phyloP scores from a whole-genome alignment of 2,329 filamentous ascomycete genomes.

The Talaromyces sp. region DNA sequence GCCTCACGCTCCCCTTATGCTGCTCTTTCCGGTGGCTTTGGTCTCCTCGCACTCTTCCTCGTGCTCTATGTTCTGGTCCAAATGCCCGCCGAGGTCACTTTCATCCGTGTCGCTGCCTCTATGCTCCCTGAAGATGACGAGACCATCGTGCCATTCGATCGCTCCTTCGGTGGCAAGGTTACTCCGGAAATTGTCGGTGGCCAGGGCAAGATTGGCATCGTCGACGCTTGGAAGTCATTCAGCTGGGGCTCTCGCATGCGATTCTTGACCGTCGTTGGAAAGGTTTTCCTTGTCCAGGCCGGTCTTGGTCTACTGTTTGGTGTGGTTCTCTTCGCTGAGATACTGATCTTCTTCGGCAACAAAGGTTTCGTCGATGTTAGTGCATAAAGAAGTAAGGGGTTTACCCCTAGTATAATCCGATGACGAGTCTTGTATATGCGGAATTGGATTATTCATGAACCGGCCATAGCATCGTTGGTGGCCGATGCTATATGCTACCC shows the following conservation, averaged over 20 bases:
- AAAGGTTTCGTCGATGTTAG: slow-evolving; percentile 12
- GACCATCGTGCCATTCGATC: slow-evolving; percentile 85
- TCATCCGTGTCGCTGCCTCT: slow-evolving; percentile 81
- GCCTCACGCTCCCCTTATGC: slow-evolving; percentile 32
- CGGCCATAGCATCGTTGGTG: not conserved
- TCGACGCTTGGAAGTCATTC: slow-evolving; percentile 77
- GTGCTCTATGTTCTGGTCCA: slow-evolving; percentile 59
- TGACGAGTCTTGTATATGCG: not conserved
- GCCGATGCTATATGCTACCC: not conserved
- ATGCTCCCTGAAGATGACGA: slow-evolving; percentile 78
- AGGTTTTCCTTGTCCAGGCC: slow-evolving; percentile 60
- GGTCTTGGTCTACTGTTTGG: slow-evolving; percentile 48
- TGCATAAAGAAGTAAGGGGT: slow-evolving; percentile 1
- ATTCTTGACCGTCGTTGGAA: slow-evolving; percentile 70
- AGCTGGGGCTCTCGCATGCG: slow-evolving; percentile 68
- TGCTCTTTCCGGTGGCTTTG: slow-evolving; percentile 33
- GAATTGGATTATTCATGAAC: not conserved
- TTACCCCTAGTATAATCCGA: not conserved
- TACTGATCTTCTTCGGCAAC: slow-evolving; percentile 47
- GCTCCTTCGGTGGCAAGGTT: slow-evolving; percentile 74
- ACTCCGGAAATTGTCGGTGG: slow-evolving; percentile 71
- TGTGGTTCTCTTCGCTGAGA: slow-evolving; percentile 52
- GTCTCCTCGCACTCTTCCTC: slow-evolving; percentile 44
- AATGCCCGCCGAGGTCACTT: slow-evolving; percentile 71
- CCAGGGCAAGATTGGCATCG: slow-evolving; percentile 65